Evolutionary conservation across 73 alveolate genomes (phyloP).

Genomic region (Strombidium stylifer): DNA sequence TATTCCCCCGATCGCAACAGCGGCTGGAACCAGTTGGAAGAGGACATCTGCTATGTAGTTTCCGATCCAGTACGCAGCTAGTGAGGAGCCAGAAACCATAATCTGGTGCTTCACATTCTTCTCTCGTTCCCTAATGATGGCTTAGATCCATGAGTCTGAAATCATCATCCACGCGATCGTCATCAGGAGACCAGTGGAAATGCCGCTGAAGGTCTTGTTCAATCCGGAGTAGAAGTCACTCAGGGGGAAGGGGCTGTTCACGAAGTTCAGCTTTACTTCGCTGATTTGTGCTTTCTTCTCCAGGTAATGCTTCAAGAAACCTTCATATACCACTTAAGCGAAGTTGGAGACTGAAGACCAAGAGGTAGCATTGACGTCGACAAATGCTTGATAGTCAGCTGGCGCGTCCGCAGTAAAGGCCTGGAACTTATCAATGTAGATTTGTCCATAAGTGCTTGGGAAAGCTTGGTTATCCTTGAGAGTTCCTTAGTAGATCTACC

Average conservation of each 20-base stretch:
- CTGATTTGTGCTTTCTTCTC: neutral
- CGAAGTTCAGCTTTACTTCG: neutral
- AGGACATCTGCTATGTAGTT: constrained; percentile 88
- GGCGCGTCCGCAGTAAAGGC: neutral
- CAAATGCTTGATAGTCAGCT: neutral
- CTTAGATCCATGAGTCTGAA: constrained; percentile 52
- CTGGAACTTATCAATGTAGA: too few species aligned
- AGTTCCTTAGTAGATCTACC: neutral
- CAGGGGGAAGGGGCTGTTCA: constrained; percentile 28
- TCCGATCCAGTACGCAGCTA: constrained; percentile 92
- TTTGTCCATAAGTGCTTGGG: neutral
- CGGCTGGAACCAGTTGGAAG: constrained; percentile 60
- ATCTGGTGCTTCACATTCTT: constrained; percentile 89
- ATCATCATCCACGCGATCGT: constrained; percentile 55
- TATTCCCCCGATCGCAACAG: constrained; percentile 35
- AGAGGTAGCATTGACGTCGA: constrained; percentile 16
- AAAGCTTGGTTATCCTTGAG: neutral
- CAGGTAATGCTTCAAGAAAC: constrained; percentile 3
- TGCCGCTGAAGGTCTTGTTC: constrained; percentile 27
- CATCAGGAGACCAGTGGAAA: constrained; percentile 12
- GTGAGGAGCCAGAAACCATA: constrained; percentile 85
- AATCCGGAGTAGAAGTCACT: neutral
- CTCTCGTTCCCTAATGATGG: constrained; percentile 81
- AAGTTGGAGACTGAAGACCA: constrained; percentile 20
- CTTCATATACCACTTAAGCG: neutral